Percentiles rank a stretch among this genome's conserved stretches.
Conservation (phyloP, 805 yeast species). For the Spathaspora boniae region DNA sequence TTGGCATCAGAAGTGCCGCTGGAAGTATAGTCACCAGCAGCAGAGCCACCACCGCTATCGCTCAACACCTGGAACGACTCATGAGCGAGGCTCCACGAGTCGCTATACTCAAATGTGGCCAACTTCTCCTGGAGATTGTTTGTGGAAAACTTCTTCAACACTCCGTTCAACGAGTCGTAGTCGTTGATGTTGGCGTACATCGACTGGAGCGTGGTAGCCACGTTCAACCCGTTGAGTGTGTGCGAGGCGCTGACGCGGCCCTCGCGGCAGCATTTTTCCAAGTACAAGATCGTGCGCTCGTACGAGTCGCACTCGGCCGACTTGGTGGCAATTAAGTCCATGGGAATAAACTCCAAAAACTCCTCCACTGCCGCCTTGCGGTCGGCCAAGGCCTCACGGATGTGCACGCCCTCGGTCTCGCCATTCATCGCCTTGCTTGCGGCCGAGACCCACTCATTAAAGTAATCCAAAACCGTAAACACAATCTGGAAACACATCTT, state of each 20-base stretch:
- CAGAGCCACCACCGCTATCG: constrained; percentile 24
- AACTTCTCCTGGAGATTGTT: constrained; percentile 72
- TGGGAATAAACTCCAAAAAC: constrained; percentile 58
- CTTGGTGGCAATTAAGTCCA: constrained; percentile 66
- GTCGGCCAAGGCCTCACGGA: too few relatives aligned
- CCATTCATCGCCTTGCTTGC: constrained; percentile 29
- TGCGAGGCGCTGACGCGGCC: constrained; percentile 20
- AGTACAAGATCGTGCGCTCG: constrained; percentile 81
- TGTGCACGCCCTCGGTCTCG: not conserved
- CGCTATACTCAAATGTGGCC: constrained; percentile 76
- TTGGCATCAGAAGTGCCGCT: too few relatives aligned
- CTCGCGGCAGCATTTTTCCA: constrained; percentile 69
- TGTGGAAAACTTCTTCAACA: constrained; percentile 67
- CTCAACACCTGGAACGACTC: constrained; percentile 75
- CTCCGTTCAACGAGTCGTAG: constrained; percentile 85
- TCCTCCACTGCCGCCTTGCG: constrained; percentile 27
- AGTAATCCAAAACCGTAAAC: constrained; percentile 77
- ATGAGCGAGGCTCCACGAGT: constrained; percentile 83
- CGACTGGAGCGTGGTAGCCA: constrained; percentile 55
- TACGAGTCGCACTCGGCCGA: constrained; percentile 81
- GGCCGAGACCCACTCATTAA: constrained; percentile 68
- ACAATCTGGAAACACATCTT: constrained; percentile 68
- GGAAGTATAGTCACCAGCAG: too few relatives aligned
- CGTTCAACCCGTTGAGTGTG: constrained; percentile 32
- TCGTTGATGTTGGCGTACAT: constrained; percentile 89